Conservation (phyloP, 2,329 filamentous ascomycete genomes). For the Alternaria dauci region DNA sequence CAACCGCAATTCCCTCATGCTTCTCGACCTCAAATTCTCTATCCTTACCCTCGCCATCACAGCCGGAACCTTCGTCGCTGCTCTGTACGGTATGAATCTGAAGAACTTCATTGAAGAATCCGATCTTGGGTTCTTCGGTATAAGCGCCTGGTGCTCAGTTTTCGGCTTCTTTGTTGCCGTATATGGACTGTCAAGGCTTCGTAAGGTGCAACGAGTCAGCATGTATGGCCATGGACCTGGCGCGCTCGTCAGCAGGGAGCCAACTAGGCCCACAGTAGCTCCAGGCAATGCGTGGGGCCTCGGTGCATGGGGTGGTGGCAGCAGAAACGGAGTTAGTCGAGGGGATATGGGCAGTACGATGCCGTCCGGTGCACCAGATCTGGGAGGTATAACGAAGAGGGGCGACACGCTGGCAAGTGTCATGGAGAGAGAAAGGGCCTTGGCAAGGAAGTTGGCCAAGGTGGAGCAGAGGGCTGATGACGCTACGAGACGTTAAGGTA, state of each 20-base stretch:
- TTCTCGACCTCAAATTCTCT: constrained; percentile 94
- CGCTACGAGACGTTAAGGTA: constrained; percentile 17
- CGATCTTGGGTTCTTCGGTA: constrained; percentile 80
- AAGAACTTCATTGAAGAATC: constrained; percentile 99
- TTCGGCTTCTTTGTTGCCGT: constrained; percentile 80
- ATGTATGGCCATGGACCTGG: constrained; percentile 70
- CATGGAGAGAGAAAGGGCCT: constrained; percentile 37
- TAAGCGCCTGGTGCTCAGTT: constrained; percentile 74
- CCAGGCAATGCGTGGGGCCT: constrained; percentile 34
- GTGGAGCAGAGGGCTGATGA: constrained; percentile 38
- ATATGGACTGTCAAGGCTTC: constrained; percentile 84
- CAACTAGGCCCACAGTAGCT: constrained; percentile 7
- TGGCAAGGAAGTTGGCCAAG: constrained; percentile 40
- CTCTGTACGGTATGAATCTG: constrained; percentile 99
- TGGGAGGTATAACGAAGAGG: constrained; percentile 27
- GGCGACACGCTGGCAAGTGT: constrained; percentile 36
- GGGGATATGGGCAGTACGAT: constrained; percentile 18
- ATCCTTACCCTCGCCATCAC: constrained; percentile 94
- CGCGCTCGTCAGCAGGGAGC: constrained; percentile 27
- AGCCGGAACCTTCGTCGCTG: constrained; percentile 92
- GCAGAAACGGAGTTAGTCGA: constrained; percentile 32
- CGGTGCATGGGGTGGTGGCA: constrained; percentile 41
- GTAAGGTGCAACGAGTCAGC: constrained; percentile 84
- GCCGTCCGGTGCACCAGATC: constrained; percentile 28
- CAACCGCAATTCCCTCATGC: constrained; percentile 97